Conservation (phyloP, 768 basidiomycete genomes). For the Boletales sp. region DNA sequence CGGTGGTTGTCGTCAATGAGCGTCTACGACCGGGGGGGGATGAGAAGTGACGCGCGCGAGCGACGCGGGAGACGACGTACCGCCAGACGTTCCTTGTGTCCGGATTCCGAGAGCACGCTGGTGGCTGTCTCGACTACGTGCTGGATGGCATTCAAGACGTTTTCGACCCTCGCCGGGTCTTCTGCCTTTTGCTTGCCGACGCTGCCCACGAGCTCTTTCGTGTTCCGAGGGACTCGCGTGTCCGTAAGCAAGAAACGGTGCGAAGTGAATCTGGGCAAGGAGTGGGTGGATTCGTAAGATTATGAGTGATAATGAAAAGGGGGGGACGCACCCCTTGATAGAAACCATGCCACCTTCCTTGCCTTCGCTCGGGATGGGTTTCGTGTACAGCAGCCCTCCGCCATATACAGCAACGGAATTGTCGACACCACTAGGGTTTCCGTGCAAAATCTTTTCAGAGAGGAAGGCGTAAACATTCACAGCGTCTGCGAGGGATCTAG, state of each 20-base stretch:
- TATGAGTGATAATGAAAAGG: not conserved
- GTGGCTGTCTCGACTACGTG: slow-evolving; percentile 80
- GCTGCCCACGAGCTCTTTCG: slow-evolving; percentile 90
- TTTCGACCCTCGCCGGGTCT: slow-evolving; percentile 84
- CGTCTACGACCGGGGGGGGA: slow-evolving; percentile 39
- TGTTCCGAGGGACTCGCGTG: slow-evolving; percentile 89
- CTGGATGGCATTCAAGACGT: slow-evolving; percentile 78
- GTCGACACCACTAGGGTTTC: slow-evolving; percentile 96
- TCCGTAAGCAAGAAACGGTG: slow-evolving; percentile 89
- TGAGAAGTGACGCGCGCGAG: not conserved
- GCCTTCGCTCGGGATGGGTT: slow-evolving; percentile 53
- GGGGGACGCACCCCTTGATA: slow-evolving; percentile 69
- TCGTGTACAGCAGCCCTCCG: slow-evolving; percentile 87
- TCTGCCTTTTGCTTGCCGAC: slow-evolving; percentile 70
- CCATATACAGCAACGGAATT: slow-evolving; percentile 93
- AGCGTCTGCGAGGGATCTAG: slow-evolving; percentile 62
- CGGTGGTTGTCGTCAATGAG: slow-evolving; percentile 89
- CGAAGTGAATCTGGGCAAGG: slow-evolving; percentile 71
- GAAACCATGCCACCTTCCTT: slow-evolving; percentile 79
- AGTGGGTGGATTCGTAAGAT: slow-evolving; percentile 2
- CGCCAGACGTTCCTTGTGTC: slow-evolving; percentile 31
- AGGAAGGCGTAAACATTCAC: slow-evolving; percentile 94
- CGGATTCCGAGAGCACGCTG: slow-evolving; percentile 61
- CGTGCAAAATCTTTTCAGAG: slow-evolving; percentile 93
- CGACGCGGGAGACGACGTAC: slow-evolving; percentile 41